Evolutionary conservation across 2,329 filamentous ascomycete genomes (phyloP).

Genomic region (Penicillium sp.): DNA sequence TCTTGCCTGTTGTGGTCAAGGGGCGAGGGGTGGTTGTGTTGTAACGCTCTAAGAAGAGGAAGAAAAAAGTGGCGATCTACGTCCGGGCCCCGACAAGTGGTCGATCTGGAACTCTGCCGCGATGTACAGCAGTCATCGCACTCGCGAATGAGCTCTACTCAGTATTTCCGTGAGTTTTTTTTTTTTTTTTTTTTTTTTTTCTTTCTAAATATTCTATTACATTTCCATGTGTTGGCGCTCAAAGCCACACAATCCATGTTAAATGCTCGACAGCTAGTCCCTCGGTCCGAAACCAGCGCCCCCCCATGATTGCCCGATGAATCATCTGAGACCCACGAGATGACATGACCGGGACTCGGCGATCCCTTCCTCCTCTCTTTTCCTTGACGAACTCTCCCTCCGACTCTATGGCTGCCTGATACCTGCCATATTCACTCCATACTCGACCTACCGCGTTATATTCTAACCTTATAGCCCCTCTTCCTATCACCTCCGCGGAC

Average conservation of each 20-base stretch:
- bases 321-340: conserved; percentile 23
- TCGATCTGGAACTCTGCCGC: conserved; percentile 5
- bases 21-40: conserved; percentile 3
- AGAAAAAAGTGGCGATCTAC: conserved; percentile 22
- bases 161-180: too few species aligned
- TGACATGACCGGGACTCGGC: conserved; percentile 12
- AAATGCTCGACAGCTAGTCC: background rate
- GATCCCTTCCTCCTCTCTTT: conserved; percentile 1
- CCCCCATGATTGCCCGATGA: conserved; percentile 15
- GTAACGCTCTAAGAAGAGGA: conserved; percentile 12
- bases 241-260: background rate
- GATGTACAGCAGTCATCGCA: too few species aligned
- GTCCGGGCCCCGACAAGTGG: conserved; percentile 10
- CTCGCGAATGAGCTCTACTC: too few species aligned
- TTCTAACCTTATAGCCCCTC: too few species aligned
- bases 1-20: too few species aligned
- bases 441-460: too few species aligned
- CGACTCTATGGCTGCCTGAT: too few species aligned
- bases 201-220: background rate
- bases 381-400: conserved; percentile 14
- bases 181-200: background rate
- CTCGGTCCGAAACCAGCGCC: too few species aligned
- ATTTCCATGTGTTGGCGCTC: background rate
- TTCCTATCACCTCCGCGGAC: too few species aligned
- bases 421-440: too few species aligned